Base-by-base conservation (phyloP, 768 basidiomycete species). In the Amyloporia xantha region DNA sequence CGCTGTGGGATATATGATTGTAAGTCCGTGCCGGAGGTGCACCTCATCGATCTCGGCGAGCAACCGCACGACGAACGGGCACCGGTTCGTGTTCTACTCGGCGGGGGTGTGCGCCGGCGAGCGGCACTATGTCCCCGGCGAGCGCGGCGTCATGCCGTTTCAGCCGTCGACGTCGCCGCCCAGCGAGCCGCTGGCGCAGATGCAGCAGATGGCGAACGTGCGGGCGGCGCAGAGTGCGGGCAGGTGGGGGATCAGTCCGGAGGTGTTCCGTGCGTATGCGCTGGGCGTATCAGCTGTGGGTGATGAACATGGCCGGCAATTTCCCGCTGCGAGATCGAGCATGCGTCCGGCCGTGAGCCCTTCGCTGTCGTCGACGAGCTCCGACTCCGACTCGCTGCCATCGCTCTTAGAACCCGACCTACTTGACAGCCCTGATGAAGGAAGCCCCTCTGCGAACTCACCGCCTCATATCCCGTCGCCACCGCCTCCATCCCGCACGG, bases 11-110 rank as follows among this genome's bases (percentile, higher is more conserved):
- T 91, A 88, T 62, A 84, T 84, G 81, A 86, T 88, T 50, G 84
- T 88, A 26, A 72, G 78, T 53, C 86, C 86, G 74, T 92, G 90
- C 62, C 56, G 70, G 15, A 79, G 81, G 41, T 93, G 89, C 66
- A 89, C 83, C 15, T 78, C 81, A 13, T 84, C 84, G 2, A 80
- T 82, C 44, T 73, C 76, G 41, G 73, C 74, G 4, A 78, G 76
- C 15, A 84, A 84, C 63, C 79, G 85, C 50, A 73, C 80, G 6
- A 88, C 88, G 20, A 91, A 91, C 63, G 86, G 87, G 7, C 88
- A 91, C 63, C 80, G 87, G 25, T 92, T 87, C 63, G 89, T 92
- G 28, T 92, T 91, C 64, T 87, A 91, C 69, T 84, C 83, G 35
- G 75, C 64, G 54, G 83, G 84, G 64, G 78, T 89, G 45, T 55